Conservation (phyloP, 2,329 filamentous ascomycete genomes). For the Paecilomyces dactylethromorphus region DNA sequence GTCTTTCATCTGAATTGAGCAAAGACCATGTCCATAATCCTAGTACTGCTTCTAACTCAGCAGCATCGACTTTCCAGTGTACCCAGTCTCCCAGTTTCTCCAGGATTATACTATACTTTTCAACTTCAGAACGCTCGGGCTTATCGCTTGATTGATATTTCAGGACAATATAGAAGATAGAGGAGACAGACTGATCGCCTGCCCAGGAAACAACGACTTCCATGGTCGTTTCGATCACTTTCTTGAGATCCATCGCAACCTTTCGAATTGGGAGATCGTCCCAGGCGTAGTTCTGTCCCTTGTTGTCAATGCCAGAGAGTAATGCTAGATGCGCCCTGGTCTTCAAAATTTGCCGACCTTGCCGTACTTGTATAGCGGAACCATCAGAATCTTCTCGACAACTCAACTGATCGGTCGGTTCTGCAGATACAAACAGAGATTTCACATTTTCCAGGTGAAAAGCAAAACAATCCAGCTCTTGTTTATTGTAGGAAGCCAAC, state of each 20-base stretch:
- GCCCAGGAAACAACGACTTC: conserved; percentile 20
- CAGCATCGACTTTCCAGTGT: conserved; percentile 17
- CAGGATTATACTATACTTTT: conserved; percentile 11
- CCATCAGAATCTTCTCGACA: background rate
- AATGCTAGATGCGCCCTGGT: conserved; percentile 16
- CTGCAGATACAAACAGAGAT: conserved; percentile 14
- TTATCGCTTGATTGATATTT: conserved; percentile 7
- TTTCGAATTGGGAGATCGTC: conserved; percentile 21
- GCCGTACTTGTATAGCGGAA: background rate
- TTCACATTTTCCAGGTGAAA: conserved; percentile 19
- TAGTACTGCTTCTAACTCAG: conserved; percentile 24
- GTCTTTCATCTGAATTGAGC: conserved; percentile 12
- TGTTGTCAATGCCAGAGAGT: conserved; percentile 11
- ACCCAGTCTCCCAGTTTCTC: conserved; percentile 14
- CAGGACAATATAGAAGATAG: conserved; percentile 13
- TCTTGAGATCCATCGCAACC: conserved; percentile 13
- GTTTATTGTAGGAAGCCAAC: conserved; percentile 16
- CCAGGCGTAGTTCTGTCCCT: conserved; percentile 13
- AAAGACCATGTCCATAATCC: conserved; percentile 28
- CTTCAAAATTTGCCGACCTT: conserved; percentile 10
- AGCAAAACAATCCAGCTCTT: conserved; percentile 26
- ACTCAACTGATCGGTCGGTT: background rate
- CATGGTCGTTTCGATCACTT: conserved; percentile 21
- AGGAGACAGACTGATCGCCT: conserved; percentile 1
- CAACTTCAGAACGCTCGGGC: background rate